Evolutionary conservation across 1,284 basidiomycete species (phyloP).

Genomic region (Leccinum pachyderme): DNA sequence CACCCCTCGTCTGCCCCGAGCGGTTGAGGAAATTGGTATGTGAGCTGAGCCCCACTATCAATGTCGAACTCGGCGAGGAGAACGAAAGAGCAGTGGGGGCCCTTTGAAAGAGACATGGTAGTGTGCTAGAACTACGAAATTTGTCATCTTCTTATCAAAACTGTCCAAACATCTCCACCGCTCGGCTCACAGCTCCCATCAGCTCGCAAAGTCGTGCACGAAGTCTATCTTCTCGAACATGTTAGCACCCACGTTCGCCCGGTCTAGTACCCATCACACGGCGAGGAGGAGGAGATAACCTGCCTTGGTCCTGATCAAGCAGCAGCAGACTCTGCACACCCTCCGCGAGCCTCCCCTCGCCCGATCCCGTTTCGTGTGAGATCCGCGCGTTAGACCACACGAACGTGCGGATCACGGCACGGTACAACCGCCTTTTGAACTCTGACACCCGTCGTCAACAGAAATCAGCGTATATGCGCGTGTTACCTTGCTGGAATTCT

Average conservation of each 20-base stretch:
- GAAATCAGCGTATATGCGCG: constrained; percentile 31
- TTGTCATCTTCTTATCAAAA: constrained; percentile 9
- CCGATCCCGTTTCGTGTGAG: constrained; percentile 15
- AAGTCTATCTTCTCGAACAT: constrained; percentile 19
- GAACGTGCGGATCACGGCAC: constrained; percentile 14
- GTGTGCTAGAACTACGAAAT: neutral
- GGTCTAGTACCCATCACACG: constrained; percentile 20
- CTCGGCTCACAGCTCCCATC: constrained; percentile 27
- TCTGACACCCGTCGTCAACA: constrained; percentile 19
- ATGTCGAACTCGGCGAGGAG: constrained; percentile 96
- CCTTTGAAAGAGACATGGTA: constrained; percentile 39
- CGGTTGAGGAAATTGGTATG: constrained; percentile 92
- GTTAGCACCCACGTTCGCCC: constrained; percentile 12
- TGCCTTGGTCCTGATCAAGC: constrained; percentile 40
- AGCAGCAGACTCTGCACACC: constrained; percentile 26
- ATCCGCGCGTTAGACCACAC: constrained; percentile 30
- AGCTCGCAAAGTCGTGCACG: constrained; percentile 25
- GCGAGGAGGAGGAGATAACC: constrained; percentile 28
- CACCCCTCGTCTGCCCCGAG: constrained; percentile 91
- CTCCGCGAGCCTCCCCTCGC: constrained; percentile 15
- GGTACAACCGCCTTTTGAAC: constrained; percentile 23
- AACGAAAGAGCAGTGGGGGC: constrained; percentile 85
- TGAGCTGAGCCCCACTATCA: constrained; percentile 84
- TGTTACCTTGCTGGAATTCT: constrained; percentile 35
- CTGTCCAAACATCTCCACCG: constrained; percentile 25